phyloP scores from a whole-genome alignment of 805 yeast species.

The Ogataea siamensis region DNA sequence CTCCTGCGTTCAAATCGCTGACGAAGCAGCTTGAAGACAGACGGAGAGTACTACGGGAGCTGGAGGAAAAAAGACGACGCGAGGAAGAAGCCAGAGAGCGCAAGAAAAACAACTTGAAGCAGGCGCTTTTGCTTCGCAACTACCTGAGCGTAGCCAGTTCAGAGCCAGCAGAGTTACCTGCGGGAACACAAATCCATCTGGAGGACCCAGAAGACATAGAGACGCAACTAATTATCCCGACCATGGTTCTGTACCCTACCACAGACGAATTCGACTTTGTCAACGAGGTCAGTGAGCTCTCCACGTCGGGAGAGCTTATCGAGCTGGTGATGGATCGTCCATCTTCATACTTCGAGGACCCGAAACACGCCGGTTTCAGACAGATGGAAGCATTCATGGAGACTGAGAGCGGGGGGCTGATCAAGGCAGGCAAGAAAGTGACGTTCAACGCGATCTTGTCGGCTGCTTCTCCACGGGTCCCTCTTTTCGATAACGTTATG shows the following conservation, averaged over 20 bases:
- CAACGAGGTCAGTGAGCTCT: conserved; percentile 69
- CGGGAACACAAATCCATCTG: conserved; percentile 49
- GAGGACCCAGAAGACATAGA: conserved; percentile 68
- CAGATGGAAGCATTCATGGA: conserved; percentile 75
- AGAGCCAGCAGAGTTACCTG: conserved; percentile 56
- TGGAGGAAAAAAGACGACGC: conserved; percentile 34
- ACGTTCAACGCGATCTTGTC: conserved; percentile 62
- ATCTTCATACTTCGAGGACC: conserved; percentile 62
- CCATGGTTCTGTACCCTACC: conserved; percentile 77
- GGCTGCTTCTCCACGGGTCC: conserved; percentile 61
- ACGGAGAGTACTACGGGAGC: conserved; percentile 24
- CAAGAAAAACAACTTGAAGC: conserved; percentile 43
- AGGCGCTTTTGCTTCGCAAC: conserved; percentile 63
- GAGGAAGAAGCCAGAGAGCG: conserved; percentile 41
- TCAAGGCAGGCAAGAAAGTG: conserved; percentile 78
- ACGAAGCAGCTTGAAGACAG: conserved; percentile 39
- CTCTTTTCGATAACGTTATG: conserved; percentile 71
- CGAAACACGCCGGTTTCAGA: conserved; percentile 58
- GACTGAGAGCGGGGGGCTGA: conserved; percentile 77
- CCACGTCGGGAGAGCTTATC: conserved; percentile 63
- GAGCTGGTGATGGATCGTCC: conserved; percentile 64
- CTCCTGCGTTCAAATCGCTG: conserved; percentile 52
- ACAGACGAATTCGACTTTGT: conserved; percentile 81
- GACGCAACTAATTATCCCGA: conserved; percentile 80
- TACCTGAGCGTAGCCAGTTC: conserved; percentile 48